Evolutionary conservation across 768 basidiomycete genomes (phyloP).

Genomic region (Pleurotus giganteus): DNA sequence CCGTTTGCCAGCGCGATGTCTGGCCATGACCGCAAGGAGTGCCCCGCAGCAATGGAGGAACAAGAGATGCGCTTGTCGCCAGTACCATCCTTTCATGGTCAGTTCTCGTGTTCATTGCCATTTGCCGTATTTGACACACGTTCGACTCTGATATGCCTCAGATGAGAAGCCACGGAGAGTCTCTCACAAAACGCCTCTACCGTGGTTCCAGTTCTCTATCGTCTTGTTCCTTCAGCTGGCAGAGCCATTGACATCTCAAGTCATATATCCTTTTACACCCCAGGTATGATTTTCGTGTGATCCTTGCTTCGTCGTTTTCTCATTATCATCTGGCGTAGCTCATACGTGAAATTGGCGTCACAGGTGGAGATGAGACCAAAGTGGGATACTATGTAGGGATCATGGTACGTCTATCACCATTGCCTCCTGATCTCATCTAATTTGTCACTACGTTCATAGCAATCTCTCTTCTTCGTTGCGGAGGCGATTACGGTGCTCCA

Average conservation of each 20-base stretch:
- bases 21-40: too few relatives aligned
- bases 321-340: constrained; percentile 22
- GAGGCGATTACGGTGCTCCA: constrained; percentile 58
- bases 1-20: too few relatives aligned
- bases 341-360: constrained; percentile 44
- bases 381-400: constrained; percentile 67
- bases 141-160: too few relatives aligned
- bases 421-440: neutral
- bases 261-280: constrained; percentile 74
- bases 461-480: constrained; percentile 58
- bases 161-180: too few relatives aligned
- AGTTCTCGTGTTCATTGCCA: too few relatives aligned
- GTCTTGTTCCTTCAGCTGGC: constrained; percentile 73
- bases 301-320: neutral
- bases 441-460: constrained; percentile 29
- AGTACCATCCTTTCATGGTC: too few relatives aligned
- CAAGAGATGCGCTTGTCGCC: too few relatives aligned
- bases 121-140: too few relatives aligned
- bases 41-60: too few relatives aligned
- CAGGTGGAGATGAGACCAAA: constrained; percentile 46
- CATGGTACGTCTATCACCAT: constrained; percentile 37
- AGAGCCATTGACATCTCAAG: constrained; percentile 72
- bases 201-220: constrained; percentile 67
- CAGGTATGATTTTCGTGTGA: constrained; percentile 40
- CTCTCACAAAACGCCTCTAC: constrained; percentile 48